Base-by-base conservation (phyloP, 805 yeast species). In the Saccharomycopsis fermentans region DNA sequence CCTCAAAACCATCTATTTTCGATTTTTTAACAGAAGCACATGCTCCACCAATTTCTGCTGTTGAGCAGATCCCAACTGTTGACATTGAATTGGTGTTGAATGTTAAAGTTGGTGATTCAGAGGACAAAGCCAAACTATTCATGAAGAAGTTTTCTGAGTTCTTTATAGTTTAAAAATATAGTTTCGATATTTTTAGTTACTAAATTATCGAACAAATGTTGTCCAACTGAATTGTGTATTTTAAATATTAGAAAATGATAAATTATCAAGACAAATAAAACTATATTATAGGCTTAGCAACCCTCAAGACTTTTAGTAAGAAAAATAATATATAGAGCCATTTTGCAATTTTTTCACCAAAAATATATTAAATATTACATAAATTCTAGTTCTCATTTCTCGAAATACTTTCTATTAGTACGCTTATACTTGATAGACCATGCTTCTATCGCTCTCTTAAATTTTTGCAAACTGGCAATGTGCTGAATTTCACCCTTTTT, bases 91-190 rank as follows among this genome's bases (percentile, higher is more conserved):
- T 77, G 40, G 67, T 69, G 0, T 61, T 74, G 14, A 74, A 74
- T 55, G 73, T 70, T n/a, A 71, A 71, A 57, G 76, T 75, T 24
- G 66, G 67, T 24, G 81, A 76, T 62, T 70, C 81, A n/a, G 75
- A 76, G 61, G 71, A 71, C 52, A 77, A 77, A 68, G 82, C 83
- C 14, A 64, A 71, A 39, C 60, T 69, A 65, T 74, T 63, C 58
- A 59, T 67, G 50, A 65, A 65, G 53, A 64, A 69, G 52, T 61
- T 69, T 32, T 67, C 58, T 37, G 70, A 67, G 52, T 69, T 65
- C 55, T 60, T 70, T 27, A 32, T n/a, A 11, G 48, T 53, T 21
- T 34, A 37, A 55, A 2, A 9, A 14, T 32, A 32, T 32, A 32
- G 12, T 32, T 32, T 6, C 12, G 35, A 32, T 32, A 32, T 32